phyloP scores from a whole-genome alignment of 768 basidiomycete genomes.

The Russula compacta region DNA sequence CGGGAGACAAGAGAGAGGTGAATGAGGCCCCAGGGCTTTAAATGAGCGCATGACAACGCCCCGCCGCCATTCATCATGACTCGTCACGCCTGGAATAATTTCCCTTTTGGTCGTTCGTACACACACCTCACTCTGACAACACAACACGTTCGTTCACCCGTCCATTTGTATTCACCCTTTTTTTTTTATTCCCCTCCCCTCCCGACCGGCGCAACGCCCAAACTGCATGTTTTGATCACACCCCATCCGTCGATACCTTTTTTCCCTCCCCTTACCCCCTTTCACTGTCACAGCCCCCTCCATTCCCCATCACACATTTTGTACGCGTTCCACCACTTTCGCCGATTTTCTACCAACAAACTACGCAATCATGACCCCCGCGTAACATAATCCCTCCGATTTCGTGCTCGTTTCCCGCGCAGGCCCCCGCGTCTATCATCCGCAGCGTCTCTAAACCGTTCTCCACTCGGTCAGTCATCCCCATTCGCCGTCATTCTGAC shows the following conservation, averaged over 20 bases:
- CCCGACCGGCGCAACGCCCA: slow-evolving; percentile 11
- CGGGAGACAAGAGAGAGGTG: neutral
- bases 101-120: neutral
- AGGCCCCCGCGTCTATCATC: neutral
- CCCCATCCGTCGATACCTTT: neutral
- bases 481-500: neutral
- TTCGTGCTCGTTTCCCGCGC: neutral
- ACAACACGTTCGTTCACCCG: neutral
- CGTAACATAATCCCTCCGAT: slow-evolving; percentile 1
- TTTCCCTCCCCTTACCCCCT: neutral
- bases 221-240: slow-evolving; percentile 8
- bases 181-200: neutral
- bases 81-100: neutral
- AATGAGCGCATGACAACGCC: slow-evolving; percentile 14
- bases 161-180: neutral
- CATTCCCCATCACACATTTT: slow-evolving; percentile 1
- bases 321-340: neutral
- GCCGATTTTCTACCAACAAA: neutral
- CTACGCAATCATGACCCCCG: neutral
- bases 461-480: neutral
- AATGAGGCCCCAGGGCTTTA: neutral
- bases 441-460: neutral
- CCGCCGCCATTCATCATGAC: slow-evolving; percentile 2
- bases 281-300: slow-evolving; percentile 2
- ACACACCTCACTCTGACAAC: too few species aligned